These are phyloP conservation scores for Vanrija sp. DNA, from an alignment of 1,284 basidiomycete genomes.

Conservation along the genomic window DNA sequence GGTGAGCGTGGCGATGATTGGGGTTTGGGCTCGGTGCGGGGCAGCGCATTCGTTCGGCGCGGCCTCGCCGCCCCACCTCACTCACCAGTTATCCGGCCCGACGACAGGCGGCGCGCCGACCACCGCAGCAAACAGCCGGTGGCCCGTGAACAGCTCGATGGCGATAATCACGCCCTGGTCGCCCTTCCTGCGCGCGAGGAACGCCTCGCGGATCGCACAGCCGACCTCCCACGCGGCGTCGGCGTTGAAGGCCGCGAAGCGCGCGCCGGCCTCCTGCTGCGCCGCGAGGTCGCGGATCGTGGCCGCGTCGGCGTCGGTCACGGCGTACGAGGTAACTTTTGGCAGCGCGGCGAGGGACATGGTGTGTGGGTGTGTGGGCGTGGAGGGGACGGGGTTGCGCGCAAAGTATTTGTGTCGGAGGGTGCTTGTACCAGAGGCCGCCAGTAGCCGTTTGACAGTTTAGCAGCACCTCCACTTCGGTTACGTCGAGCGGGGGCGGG, in stretches of 20 bases:
- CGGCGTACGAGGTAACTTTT: neutral
- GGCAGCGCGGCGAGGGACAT: neutral
- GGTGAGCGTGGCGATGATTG: neutral
- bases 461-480: too few species aligned
- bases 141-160: slow-evolving; percentile 41
- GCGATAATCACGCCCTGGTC: slow-evolving; percentile 30
- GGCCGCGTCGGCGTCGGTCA: neutral
- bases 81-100: slow-evolving; percentile 40
- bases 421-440: too few species aligned
- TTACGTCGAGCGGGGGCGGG: too few species aligned
- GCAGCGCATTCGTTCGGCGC: neutral
- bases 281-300: slow-evolving; percentile 6
- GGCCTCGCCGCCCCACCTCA: neutral
- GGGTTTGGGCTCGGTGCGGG: too few species aligned
- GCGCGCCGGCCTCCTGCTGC: slow-evolving; percentile 17
- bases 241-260: slow-evolving; percentile 24
- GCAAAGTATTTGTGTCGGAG: too few species aligned
- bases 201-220: slow-evolving; percentile 24
- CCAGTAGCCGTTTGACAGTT: too few species aligned
- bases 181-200: slow-evolving; percentile 14
- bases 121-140: slow-evolving; percentile 38
- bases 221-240: slow-evolving; percentile 35
- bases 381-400: too few species aligned
- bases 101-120: slow-evolving; percentile 35
- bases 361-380: neutral